These are phyloP conservation scores for Penicillium sp. DNA, from an alignment of 2,329 filamentous ascomycete species.

Conservation along the genomic window DNA sequence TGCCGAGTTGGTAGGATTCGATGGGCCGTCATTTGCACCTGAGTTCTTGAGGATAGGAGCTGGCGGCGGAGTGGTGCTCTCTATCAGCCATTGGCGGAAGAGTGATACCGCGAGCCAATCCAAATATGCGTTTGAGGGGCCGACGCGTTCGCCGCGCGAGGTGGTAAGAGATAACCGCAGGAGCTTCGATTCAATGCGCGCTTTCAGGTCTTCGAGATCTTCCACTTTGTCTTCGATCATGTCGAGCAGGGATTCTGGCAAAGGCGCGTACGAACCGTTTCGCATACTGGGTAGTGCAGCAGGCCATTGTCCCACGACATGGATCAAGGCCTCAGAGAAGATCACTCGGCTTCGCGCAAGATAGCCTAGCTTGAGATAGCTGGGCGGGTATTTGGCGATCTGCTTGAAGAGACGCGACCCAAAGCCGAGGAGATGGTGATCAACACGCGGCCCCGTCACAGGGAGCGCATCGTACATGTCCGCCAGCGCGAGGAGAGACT, in stretches of 20 bases:
- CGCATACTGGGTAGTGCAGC: conserved; percentile 75
- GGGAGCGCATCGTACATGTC: conserved; percentile 91
- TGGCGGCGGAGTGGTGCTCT: conserved; percentile 77
- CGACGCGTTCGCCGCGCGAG: conserved; percentile 77
- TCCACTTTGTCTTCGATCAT: conserved; percentile 94
- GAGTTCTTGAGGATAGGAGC: conserved; percentile 48
- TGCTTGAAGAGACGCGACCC: conserved; percentile 91
- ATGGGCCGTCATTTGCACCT: conserved; percentile 5
- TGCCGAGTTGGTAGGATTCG: conserved; percentile 9
- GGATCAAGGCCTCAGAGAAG: conserved; percentile 83
- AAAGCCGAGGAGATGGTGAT: conserved; percentile 92
- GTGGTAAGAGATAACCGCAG: conserved; percentile 81
- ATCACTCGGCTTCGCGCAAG: conserved; percentile 80
- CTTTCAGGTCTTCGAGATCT: conserved; percentile 80
- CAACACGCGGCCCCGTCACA: conserved; percentile 84
- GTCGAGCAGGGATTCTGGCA: conserved; percentile 77
- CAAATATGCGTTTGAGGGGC: conserved; percentile 75
- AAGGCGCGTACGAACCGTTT: conserved; percentile 50
- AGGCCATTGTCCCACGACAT: conserved; percentile 95
- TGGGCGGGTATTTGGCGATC: conserved; percentile 92
- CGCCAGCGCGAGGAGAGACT: conserved; percentile 82
- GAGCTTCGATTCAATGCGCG: conserved; percentile 75
- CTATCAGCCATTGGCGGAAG: conserved; percentile 90
- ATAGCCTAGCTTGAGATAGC: conserved; percentile 86
- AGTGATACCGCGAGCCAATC: conserved; percentile 87